phyloP scores from a whole-genome alignment of 2,329 filamentous ascomycete species.

The Cladosporium sp. region DNA sequence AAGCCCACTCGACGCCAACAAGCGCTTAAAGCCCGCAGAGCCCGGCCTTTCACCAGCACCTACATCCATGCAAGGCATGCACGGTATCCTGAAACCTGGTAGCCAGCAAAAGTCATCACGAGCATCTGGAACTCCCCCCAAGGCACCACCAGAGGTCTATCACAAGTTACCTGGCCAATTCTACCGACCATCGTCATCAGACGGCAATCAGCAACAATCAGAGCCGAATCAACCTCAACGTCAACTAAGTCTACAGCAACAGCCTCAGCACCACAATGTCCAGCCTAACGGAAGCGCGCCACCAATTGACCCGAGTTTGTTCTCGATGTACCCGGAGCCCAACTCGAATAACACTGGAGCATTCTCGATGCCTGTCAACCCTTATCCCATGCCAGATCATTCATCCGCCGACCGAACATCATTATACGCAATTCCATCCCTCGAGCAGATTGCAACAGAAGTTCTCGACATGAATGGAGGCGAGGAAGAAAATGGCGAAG shows the following conservation, averaged over 20 bases:
- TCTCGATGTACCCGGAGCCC: conserved; percentile 29
- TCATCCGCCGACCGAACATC: conserved; percentile 27
- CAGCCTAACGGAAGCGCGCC: conserved; percentile 19
- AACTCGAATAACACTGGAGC: conserved; percentile 13
- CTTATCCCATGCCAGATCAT: conserved; percentile 26
- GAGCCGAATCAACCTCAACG: conserved; percentile 19
- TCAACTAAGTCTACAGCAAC: conserved; percentile 5
- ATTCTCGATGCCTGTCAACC: conserved; percentile 10
- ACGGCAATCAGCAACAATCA: conserved; percentile 19
- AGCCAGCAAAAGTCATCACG: conserved; percentile 10
- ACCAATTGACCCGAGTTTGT: conserved; percentile 32
- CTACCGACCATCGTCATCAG: conserved; percentile 18
- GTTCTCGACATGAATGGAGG: conserved; percentile 39
- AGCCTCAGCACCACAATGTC: conserved; percentile 4
- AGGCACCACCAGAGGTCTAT: conserved; percentile 21
- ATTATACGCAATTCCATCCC: conserved; percentile 34
- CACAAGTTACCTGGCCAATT: conserved; percentile 22
- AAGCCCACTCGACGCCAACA: conserved; percentile 32
- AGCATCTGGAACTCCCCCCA: conserved; percentile 10
- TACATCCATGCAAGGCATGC: conserved; percentile 23
- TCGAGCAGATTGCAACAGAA: conserved; percentile 42
- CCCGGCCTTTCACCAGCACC: conserved; percentile 20
- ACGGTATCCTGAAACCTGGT: conserved; percentile 20
- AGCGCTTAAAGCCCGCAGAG: conserved; percentile 28
- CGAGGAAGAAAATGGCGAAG: conserved; percentile 25